Evolutionary conservation across 129 eudicot genomes (phyloP), one percentile per base, ranked within the genome.

Genomic region (Calendula officinalis): DNA sequence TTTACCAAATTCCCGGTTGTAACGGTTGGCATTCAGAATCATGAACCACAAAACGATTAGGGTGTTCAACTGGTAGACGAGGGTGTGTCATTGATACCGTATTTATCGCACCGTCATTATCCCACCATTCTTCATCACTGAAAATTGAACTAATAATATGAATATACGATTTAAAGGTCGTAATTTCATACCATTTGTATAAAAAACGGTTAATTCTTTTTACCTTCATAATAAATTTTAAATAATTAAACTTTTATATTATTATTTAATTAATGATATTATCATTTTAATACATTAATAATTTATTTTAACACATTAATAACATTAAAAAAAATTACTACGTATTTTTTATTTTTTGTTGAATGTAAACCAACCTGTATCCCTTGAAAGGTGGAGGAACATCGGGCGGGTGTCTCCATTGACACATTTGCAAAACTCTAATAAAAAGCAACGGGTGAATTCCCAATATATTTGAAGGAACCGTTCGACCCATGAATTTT

Each of bases 81-180:
- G 99, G 95, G 69, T 92, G 95, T 50, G 95, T 88, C 96, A 88
- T 92, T 12, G 99, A 88, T 54, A 88, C 43, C 4, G 95, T 92
- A 84, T 92, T 92, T 65, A 92, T 71, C 4, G 99, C 96, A 11
- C 99, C 99, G 65, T 92, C 99, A 42, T 92, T 92, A 45, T 92
- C 99, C 96, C 99, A 88, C 96, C 99, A 92, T 58, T 92, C 96
- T 73, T 92, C 95, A 68, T 92, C 99, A 73, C 99, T 92, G 74
- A 47, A 76, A 59, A 39, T 36, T 13, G 9, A 38, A 68, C 22
- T 56, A 17, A 66, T 12, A 6, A 60, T 16, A 56, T 56, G 48
- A 46, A 56, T 30, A 72, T 43, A 16, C 59, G 10, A 3, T 38
- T 37, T 39, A 22, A 22, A 22, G 30, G 30, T 22, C 55, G 16